Percentiles rank a stretch among this genome's conserved stretches.
Conservation (phyloP, 2,329 filamentous ascomycete species). For the Talaromyces marneffei region DNA sequence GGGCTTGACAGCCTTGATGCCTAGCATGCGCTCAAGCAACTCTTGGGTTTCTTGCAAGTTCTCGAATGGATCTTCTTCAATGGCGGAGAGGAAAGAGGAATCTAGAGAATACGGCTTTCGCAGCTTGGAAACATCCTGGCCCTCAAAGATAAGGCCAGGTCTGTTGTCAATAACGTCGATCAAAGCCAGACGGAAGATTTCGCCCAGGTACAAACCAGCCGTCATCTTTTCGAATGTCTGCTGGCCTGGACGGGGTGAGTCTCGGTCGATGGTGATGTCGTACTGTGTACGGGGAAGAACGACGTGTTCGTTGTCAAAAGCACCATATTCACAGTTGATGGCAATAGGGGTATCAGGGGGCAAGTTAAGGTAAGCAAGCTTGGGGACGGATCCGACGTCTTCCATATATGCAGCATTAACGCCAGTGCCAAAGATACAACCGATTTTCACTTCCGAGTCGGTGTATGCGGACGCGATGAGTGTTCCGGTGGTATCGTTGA, state of each 20-base stretch:
- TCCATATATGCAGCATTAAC: conserved; percentile 99
- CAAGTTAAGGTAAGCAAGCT: conserved; percentile 86
- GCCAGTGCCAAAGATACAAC: conserved; percentile 96
- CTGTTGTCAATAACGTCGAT: conserved; percentile 78
- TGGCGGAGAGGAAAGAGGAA: conserved; percentile 83
- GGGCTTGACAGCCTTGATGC: conserved; percentile 62
- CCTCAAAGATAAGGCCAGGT: conserved; percentile 69
- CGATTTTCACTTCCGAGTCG: conserved; percentile 86
- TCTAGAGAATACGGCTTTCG: conserved; percentile 86
- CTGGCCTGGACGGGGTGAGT: conserved; percentile 86
- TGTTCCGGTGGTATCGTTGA: conserved; percentile 97
- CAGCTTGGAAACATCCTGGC: conserved; percentile 72
- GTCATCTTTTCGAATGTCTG: conserved; percentile 99
- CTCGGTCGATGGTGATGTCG: conserved; percentile 80
- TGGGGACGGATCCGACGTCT: conserved; percentile 80
- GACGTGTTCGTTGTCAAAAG: conserved; percentile 89
- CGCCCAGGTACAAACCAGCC: conserved; percentile 86
- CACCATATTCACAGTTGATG: conserved; percentile 97
- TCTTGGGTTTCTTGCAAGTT: conserved; percentile 86
- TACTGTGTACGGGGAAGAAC: conserved; percentile 81
- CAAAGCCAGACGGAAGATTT: conserved; percentile 85
- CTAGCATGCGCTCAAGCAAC: conserved; percentile 70
- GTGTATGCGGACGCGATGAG: conserved; percentile 95
- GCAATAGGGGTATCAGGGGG: conserved; percentile 79
- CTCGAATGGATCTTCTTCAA: conserved; percentile 95